Conservation (phyloP, 2,329 filamentous ascomycete genomes). For the Ramichloridium luteum region DNA sequence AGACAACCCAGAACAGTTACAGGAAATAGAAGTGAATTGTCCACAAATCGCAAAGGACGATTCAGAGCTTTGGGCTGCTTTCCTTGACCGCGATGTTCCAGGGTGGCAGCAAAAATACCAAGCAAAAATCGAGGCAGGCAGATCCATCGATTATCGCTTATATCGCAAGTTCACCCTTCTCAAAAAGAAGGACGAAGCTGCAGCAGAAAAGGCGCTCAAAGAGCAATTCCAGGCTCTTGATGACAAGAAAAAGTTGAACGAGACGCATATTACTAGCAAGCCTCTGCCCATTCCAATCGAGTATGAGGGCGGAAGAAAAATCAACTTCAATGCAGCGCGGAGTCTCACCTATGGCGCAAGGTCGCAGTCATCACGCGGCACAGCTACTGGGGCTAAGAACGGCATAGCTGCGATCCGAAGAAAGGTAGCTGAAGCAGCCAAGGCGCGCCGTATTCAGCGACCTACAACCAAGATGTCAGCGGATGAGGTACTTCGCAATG, state of each 20-base stretch:
- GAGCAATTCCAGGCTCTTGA: neutral
- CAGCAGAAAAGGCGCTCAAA: neutral
- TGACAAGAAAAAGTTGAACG: constrained; percentile 44
- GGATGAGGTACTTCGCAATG: constrained; percentile 1
- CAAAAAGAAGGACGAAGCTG: neutral
- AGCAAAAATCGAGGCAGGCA: neutral
- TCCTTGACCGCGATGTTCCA: constrained; percentile 69
- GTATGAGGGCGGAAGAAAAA: neutral
- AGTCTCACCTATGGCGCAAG: neutral
- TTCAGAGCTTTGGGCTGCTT: constrained; percentile 61
- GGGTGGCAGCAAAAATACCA: constrained; percentile 34
- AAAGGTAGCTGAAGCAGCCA: constrained; percentile 9
- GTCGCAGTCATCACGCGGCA: neutral
- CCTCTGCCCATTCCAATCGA: neutral
- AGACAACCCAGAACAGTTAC: constrained; percentile 60
- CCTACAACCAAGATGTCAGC: neutral
- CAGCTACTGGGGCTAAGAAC: constrained; percentile 8
- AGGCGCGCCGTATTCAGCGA: constrained; percentile 3
- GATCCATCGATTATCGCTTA: neutral
- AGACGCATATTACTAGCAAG: constrained; percentile 32
- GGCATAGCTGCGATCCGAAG: constrained; percentile 14
- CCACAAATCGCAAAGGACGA: constrained; percentile 62
- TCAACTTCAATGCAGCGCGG: neutral
- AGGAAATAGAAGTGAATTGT: constrained; percentile 57
- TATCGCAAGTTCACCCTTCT: neutral